Evolutionary conservation across 1,284 basidiomycete species (phyloP), one percentile per base, ranked within the genome.

Genomic region (Marasmius tenuissimus): DNA sequence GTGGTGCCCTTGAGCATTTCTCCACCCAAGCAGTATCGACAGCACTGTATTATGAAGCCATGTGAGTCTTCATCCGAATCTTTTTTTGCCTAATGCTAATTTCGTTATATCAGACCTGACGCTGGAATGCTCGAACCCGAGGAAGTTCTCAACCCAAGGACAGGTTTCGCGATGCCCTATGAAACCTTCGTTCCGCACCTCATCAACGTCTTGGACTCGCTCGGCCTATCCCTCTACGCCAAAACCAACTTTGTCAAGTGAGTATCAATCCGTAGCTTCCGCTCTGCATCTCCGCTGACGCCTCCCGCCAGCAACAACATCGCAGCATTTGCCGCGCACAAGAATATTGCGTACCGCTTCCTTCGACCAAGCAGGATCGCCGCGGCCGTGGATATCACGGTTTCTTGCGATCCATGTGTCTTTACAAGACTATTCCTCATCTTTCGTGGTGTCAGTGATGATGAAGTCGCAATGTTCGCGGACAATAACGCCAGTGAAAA

Each of bases 261-360:
- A 48, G 83, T 76, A 5, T 39, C 9, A 34, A 56, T 48, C 61
- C 37, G 61, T 55, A 42, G n/a, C 47, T 58, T 18, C 40, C 42
- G 50, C 60, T 55, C 40, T 48, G n/a, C 42, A 37, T 20, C 18
- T 45, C 39, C 38, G 51, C 58, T 57, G 11, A 57, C 37, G 8
- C 14, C 61, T 54, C 39, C 54, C 52, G 58, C 33, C 67, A 93
- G 90, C 72, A 86, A 88, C 72, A 91, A 93, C 73, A 79, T 93
- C 66, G 78, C 85, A 34, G 75, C 85, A 3, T 93, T 93, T 71
- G 76, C 86, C 12, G 77, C 79, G 4, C 91, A 93, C 75, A 89
- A 87, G 71, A 91, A 93, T 73, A 90, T 93, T 64, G 92, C 91
- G 11, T 93, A 93, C 70, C 86, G 91, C n/a, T 93, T 93, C 75